These are phyloP conservation scores for Populus davidiana DNA, from an alignment of 345 rosid genomes.

Conservation along the genomic window DNA sequence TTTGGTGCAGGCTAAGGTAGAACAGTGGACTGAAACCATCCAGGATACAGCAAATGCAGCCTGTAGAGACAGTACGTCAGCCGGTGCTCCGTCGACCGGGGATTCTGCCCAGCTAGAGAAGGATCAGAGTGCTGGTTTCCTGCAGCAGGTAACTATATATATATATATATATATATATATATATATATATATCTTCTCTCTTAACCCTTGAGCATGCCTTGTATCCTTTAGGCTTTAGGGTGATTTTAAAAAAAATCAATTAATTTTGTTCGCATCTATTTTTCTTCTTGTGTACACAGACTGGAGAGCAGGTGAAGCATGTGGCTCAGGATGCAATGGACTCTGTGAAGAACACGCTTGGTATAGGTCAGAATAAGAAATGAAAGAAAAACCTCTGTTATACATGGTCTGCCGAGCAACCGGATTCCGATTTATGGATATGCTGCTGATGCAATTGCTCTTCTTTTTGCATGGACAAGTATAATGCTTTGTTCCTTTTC, in stretches of 20 bases:
- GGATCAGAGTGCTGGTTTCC: constrained; percentile 9
- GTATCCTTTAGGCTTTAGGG: too few species aligned
- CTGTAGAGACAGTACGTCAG: constrained; percentile 6
- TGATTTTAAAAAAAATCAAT: background rate
- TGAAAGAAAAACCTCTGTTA: background rate
- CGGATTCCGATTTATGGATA: background rate
- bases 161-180: too few species aligned
- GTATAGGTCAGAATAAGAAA: background rate
- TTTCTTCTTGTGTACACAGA: constrained; percentile 6
- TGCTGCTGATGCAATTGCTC: background rate
- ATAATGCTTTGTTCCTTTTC: background rate
- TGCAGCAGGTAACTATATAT: constrained; percentile 12
- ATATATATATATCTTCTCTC: too few species aligned
- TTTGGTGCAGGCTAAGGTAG: constrained; percentile 6
- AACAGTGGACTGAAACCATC: background rate
- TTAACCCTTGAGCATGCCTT: background rate
- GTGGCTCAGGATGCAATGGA: constrained; percentile 45
- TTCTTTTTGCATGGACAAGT: too few species aligned
- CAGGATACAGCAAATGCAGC: constrained; percentile 17
- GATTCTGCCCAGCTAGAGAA: constrained; percentile 5
- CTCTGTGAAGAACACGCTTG: constrained; percentile 20
- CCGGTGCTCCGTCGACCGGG: background rate
- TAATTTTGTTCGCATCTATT: too few species aligned
- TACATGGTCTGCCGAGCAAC: background rate
- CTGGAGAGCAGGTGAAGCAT: constrained; percentile 43